Evolutionary conservation across 148 eudicot genomes (phyloP).

Genomic region (Camellia japonica): DNA sequence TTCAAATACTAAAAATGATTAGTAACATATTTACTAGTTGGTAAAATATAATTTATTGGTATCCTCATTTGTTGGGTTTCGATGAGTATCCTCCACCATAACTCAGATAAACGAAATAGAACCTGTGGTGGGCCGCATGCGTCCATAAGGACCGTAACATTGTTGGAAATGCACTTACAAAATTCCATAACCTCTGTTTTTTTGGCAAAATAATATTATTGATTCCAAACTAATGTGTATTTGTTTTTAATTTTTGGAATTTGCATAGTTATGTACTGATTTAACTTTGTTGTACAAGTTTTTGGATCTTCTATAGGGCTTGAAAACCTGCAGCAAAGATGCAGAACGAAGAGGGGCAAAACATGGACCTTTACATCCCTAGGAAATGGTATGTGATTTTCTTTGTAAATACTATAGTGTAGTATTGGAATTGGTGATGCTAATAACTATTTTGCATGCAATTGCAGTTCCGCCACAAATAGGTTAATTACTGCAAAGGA

Average conservation of each 20-base stretch:
- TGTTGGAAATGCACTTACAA: background rate
- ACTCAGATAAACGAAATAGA: no score
- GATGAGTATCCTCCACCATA: no score
- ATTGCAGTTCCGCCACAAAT: conserved; percentile 41
- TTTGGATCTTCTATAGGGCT: conserved; percentile 8
- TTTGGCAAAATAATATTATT: background rate
- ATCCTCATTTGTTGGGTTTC: background rate
- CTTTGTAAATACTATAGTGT: background rate
- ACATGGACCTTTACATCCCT: conserved; percentile 37
- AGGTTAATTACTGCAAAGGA: conserved; percentile 43
- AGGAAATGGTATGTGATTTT: conserved; percentile 26
- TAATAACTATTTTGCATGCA: conserved; percentile 1
- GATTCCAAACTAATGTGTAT: background rate
- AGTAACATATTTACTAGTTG: no score
- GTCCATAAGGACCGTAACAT: no score
- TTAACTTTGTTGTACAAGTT: background rate
- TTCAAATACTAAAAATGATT: no score
- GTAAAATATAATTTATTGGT: no score
- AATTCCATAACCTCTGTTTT: background rate
- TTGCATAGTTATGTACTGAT: background rate
- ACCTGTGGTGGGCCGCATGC: no score
- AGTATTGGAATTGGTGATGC: background rate
- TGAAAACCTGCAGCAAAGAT: conserved; percentile 19
- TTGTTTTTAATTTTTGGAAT: background rate
- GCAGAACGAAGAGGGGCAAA: conserved; percentile 29